Evolutionary conservation across 2,329 filamentous ascomycete species (phyloP), one percentile per base, ranked within the genome.

Genomic region (Mollisiaceae sp.): DNA sequence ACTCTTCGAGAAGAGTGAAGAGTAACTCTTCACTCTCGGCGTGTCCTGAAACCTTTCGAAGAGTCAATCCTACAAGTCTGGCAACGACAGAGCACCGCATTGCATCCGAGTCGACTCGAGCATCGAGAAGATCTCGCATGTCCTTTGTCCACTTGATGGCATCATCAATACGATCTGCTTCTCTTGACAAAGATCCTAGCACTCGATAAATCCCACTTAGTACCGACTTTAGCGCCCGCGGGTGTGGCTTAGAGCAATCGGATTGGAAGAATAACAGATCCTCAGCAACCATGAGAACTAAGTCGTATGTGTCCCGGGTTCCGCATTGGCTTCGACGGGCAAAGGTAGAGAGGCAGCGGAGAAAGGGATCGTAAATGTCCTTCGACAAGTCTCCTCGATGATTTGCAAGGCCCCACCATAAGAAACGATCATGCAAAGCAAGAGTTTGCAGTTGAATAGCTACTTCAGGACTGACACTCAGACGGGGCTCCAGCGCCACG

Each of bases 321-420:
- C 67, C 60, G 60, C 58, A n/a, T 61, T 70, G 65, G 61, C 67
- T 75, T 61, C 89, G 83, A 63, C 89, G 82, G 18, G 81, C 78
- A 69, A 89, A 91, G 0, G 90, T 84, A 11, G 82, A 79, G 20
- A 91, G 71, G 68, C 87, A 93, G 60, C 85, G 86, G 0, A 84
- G 82, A 58, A 92, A 84, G 0, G 90, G 89, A 1, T 85, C 81
- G n/a, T 89, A 73, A 8, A 93, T 76, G 15, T 93, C 90, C 64
- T 87, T 88, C 41, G 88, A 84, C 4, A 84, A 74, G 64, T 90
- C 83, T 0, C 84, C 85, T 65, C 83, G 76, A 71, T 91, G 88
- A 1, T 82, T 81, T 8, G 84, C 84, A 64, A 92, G 72, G 50
- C 77, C 80, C 90, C 90, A 93, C 84, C 87, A 91, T 50, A 81